Conservation (phyloP, 148 eudicot genomes). For the Arbutus unedo region DNA sequence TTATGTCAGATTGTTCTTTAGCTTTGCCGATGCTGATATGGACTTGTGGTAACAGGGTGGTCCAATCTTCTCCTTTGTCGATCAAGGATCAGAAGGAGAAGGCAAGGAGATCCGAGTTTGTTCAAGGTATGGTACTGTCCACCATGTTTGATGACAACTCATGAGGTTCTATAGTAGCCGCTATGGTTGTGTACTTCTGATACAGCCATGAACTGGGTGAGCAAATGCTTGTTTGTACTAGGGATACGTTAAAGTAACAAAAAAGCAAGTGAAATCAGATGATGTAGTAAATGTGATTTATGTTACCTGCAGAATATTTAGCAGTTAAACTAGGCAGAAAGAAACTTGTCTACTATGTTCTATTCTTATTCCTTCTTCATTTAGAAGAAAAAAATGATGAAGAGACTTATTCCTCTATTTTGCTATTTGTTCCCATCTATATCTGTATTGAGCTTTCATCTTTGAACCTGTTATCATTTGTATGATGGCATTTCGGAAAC, state of each 20-base stretch:
- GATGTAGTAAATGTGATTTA: slow-evolving; percentile 41
- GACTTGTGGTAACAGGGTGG: slow-evolving; percentile 40
- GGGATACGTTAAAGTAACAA: slow-evolving; percentile 27
- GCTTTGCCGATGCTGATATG: slow-evolving; percentile 16
- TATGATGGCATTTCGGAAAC: neutral
- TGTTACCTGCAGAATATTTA: slow-evolving; percentile 21
- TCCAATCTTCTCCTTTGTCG: slow-evolving; percentile 63
- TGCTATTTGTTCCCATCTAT: neutral
- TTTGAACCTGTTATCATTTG: neutral
- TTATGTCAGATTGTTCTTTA: neutral
- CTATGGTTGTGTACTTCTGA: neutral
- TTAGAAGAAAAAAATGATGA: slow-evolving; percentile 10
- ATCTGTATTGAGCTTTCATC: neutral
- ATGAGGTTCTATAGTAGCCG: slow-evolving; percentile 25
- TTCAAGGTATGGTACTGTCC: slow-evolving; percentile 69
- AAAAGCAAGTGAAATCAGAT: slow-evolving; percentile 28
- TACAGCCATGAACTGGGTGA: slow-evolving; percentile 16
- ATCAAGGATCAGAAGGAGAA: slow-evolving; percentile 83
- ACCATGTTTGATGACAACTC: slow-evolving; percentile 53
- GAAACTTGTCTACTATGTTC: slow-evolving; percentile 13
- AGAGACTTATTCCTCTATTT: neutral
- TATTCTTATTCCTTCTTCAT: slow-evolving; percentile 18
- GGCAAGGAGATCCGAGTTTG: slow-evolving; percentile 62
- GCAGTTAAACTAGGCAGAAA: slow-evolving; percentile 5
- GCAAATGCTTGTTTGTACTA: slow-evolving; percentile 23